Base-by-base conservation (phyloP, 371 early-diverging fungal species). In the Mucor velutinosus region DNA sequence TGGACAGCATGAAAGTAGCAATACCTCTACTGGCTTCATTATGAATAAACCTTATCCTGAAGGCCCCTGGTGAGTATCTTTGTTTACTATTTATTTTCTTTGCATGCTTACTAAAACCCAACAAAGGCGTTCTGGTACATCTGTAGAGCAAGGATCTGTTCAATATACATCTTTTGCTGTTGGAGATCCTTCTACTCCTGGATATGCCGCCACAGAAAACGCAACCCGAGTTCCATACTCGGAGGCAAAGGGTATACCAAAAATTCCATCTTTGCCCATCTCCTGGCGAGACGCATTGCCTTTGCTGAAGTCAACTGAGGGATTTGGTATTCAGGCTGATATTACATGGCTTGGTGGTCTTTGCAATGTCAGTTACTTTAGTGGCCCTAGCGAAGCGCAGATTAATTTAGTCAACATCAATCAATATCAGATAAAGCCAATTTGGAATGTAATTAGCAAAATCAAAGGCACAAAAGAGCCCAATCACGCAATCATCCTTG, bases 101-200 rank as follows among this genome's bases (percentile, higher is more conserved):
- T 32, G 33, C 21, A 7, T 58, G 8, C n/a, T 21, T 37, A 37
- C 37, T 58, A 21, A 35, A 1, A 35, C 3, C 21, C 29, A 23
- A 15, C 23, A 60, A 23, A 43, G 39, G 43, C 45, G 43, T 45
- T 43, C 60, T 21, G 60, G 12, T 60, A 43, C 81, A 29, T 29
- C 29, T 11, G 53, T 59, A 23, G 86, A 89, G 64, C 82, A 89
- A 8, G 89, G 87, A 12, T 83, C 86, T 7, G 90, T 87, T 1
- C 80, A 79, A 68, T 85, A 77, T 29, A 35, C 76, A 12, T 72
- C 76, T 7, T 45, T 81, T 17, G 70, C 75, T 55, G 70, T 86
- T 0, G 92, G 92, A 7, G 92, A 91, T 69, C 90, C 92, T 8
- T 78, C 86, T 10, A 91, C 92, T 0, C 89, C 89, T 8, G 87